Base-by-base conservation (phyloP, 1,284 basidiomycete species). In the Trametes versicolor region DNA sequence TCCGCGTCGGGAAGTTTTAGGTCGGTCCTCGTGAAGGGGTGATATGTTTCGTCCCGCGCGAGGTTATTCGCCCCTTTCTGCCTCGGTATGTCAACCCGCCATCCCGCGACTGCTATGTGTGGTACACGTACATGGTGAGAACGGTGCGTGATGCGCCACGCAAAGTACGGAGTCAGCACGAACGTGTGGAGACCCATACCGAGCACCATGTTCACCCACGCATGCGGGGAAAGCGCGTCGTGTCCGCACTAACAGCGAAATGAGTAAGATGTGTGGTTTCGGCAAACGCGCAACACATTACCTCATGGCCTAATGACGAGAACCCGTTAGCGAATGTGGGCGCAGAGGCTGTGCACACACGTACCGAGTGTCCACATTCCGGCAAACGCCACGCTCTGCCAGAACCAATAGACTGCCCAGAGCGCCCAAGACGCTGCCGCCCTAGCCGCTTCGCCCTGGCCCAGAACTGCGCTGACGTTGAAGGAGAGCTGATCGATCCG, bases 131-230 rank as follows among this genome's bases (percentile, higher is more conserved):
- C 74, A 58, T 76, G 76, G 50, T 77, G 85, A 9, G 79, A 75
- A 64, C 82, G 83, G 69, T 86, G 85, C 0, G 83, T 84, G 19
- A 79, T 71, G 19, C 83, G 75, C 85, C 85, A 86, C 3, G 84
- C 75, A 63, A 78, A 84, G 67, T 84, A 85, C 1, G 85, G 85
- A 13, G 82, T 81, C 27, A 86, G 69, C n/a, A 84, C 74, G 72
- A 80, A 83, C 23, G 75, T 76, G 59, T 80, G 79, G 23, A 78
- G 70, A 9, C 66, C 58, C 50, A 79, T 66, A 0, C 79, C 79
- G 19, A 76, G 60, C 1, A 65, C 62, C 19, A 70, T 58, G 61
- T 80, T 80, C 23, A 77, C 58, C 65, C 62, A 67, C 3, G 51
- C 2, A 25, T 64, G 53, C 2, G 69, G 69, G 1, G 74, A 75